Percentiles rank a stretch among this genome's conserved stretches.
Evolutionary conservation across 257 asterid genomes (phyloP).

Genomic region (Prunella vulgaris): DNA sequence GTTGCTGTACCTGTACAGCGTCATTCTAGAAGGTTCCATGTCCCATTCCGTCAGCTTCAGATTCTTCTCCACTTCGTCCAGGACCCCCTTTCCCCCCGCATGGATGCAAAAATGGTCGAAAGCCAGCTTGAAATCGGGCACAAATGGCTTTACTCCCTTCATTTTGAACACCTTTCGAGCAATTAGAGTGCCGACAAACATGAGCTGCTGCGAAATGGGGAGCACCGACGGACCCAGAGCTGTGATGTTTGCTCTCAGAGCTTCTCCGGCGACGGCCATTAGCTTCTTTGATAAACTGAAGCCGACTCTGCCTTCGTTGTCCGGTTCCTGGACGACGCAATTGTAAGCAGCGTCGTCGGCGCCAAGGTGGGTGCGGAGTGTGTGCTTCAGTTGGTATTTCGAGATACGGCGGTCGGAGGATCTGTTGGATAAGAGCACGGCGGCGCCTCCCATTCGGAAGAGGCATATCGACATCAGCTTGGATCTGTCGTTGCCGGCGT

Average conservation of each 20-base stretch:
- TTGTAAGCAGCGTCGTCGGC: conserved; percentile 23
- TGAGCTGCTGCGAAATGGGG: conserved; percentile 53
- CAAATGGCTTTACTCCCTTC: conserved; percentile 20
- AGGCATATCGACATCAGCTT: conserved; percentile 25
- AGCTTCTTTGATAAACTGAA: neutral
- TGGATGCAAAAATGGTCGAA: conserved; percentile 39
- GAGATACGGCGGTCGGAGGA: conserved; percentile 6
- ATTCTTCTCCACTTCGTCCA: conserved; percentile 32
- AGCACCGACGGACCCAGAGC: conserved; percentile 54
- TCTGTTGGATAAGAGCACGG: conserved; percentile 22
- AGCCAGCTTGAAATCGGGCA: conserved; percentile 36
- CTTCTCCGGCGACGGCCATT: conserved; percentile 13
- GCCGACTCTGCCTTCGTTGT: neutral
- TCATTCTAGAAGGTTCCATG: conserved; percentile 48
- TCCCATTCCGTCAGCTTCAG: conserved; percentile 27
- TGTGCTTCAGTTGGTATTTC: conserved; percentile 24
- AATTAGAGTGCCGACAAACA: conserved; percentile 32
- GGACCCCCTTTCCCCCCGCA: conserved; percentile 31
- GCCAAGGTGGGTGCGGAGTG: conserved; percentile 21
- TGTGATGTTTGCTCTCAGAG: conserved; percentile 20
- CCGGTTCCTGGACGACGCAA: conserved; percentile 15
- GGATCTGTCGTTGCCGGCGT: conserved; percentile 15
- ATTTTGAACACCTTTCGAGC: conserved; percentile 32
- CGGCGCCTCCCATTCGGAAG: conserved; percentile 33
- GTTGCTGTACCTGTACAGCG: conserved; percentile 31